Evolutionary conservation across 129 eudicot genomes (phyloP).

Genomic region (Centaurea solstitialis): DNA sequence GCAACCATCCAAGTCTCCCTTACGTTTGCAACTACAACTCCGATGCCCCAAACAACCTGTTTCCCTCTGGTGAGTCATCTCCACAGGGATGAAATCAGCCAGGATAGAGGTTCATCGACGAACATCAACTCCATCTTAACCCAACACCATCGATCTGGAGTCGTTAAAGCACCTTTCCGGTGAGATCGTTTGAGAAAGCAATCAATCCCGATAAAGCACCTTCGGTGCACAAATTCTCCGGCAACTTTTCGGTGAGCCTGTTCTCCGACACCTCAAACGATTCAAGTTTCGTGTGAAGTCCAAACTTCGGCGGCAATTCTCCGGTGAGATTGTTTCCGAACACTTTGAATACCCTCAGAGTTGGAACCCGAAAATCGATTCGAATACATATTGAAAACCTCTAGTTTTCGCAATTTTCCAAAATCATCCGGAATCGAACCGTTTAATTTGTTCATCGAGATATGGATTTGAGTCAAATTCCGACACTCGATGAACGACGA

Average conservation of each 20-base stretch:
- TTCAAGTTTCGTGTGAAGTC: conserved; percentile 68
- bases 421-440: conserved; percentile 65
- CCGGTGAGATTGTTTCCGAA: conserved; percentile 66
- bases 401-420: conserved; percentile 45
- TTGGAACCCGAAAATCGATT: conserved; percentile 58
- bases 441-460: conserved; percentile 56
- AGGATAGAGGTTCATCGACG: no score
- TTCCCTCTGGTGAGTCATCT: no score
- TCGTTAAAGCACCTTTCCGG: no score
- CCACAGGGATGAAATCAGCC: no score
- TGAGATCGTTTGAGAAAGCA: conserved; percentile 63
- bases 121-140: no score
- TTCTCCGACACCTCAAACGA: conserved; percentile 72
- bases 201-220: conserved; percentile 51
- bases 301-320: conserved; percentile 59
- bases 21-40: no score
- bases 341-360: conserved; percentile 38
- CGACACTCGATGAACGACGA: conserved; percentile 49
- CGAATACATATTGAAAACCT: conserved; percentile 48
- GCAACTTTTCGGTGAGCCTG: conserved; percentile 63
- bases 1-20: no score
- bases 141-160: no score
- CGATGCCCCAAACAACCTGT: no score
- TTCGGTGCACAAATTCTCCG: conserved; percentile 64
- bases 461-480: conserved; percentile 52